Conservation (phyloP, 352 stramenopile genomes). For the Phytophthora hybrid region DNA sequence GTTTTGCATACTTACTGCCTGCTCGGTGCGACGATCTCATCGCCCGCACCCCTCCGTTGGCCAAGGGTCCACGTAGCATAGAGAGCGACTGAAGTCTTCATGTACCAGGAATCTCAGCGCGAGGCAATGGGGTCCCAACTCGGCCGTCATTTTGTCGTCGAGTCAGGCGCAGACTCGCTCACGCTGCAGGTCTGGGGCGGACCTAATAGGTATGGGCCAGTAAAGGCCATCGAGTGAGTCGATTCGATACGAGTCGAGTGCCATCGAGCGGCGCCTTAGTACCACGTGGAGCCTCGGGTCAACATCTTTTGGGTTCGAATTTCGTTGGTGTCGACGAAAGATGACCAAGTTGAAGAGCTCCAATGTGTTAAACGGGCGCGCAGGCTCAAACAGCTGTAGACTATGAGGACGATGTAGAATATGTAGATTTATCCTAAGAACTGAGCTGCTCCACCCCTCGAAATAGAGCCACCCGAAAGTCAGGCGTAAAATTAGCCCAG, state of each 20-base stretch:
- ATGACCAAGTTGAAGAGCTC: conserved; percentile 20
- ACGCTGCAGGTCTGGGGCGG: not conserved
- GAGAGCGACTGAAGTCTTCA: conserved; percentile 1
- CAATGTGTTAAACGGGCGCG: not conserved
- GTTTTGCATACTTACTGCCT: conserved; percentile 11
- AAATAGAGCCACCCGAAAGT: not conserved
- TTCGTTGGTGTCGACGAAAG: conserved; percentile 40
- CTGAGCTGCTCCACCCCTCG: not conserved
- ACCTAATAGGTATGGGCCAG: too few species aligned
- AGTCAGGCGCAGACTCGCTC: not conserved
- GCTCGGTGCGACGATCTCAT: conserved; percentile 14
- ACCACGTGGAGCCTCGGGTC: conserved; percentile 22
- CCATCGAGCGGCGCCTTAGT: conserved; percentile 27
- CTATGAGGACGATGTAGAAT: conserved; percentile 1
- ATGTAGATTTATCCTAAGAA: conserved; percentile 16
- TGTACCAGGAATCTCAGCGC: conserved; percentile 16
- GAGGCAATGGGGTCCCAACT: not conserved
- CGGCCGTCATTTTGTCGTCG: conserved; percentile 6
- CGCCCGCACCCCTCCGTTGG: conserved; percentile 3
- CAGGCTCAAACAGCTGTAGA: not conserved
- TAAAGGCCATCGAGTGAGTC: too few species aligned
- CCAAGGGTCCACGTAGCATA: conserved; percentile 17
- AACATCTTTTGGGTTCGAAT: conserved; percentile 25
- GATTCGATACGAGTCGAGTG: not conserved
- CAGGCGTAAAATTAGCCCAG: not conserved